Evolutionary conservation across 805 yeast genomes (phyloP), one percentile per base, ranked within the genome.

Genomic region (Lipomyces yamadae): DNA sequence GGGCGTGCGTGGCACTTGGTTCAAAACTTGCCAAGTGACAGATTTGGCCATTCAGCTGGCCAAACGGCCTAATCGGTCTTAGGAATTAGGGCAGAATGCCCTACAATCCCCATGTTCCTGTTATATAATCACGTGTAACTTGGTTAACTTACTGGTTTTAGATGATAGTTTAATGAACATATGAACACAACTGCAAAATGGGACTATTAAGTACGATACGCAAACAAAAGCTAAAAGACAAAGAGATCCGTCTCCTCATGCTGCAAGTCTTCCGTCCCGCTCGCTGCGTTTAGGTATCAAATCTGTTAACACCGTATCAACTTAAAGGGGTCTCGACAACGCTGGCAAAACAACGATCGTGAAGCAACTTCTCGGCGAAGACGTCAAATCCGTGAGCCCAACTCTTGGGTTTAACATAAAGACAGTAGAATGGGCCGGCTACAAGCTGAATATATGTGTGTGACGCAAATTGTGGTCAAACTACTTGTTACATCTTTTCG

Each of bases 311-410:
- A 52, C 15, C 10, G 7, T 34, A 24, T 24, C 24, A 24, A 8
- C 7, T 8, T 29, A 4, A 54, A 77, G 81, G 11, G 98, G 98
- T 0, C 83, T 93, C 2, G 98, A 93, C 75, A 92, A 91, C 76
- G 85, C 97, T 0, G 98, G 98, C 1, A 93, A 93, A 76, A 90
- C 97, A 1, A 90, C 97, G 0, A 84, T 94, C 1, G 88, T 92
- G 30, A 86, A 87, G 65, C 75, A 80, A 24, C 74, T 91, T 15
- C 80, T 89, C 45, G 76, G 78, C 69, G 79, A 82, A 70, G 86
- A 86, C 66, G 81, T 83, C 5, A 72, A 76, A 6, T 80, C 79
- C n/a, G 86, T 92, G 4, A 83, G 91, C 8, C 98, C 98, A 0
- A 93, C 98, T 0, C 84, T 93, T 82, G 98, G 98, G 15, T 94